Percentiles rank a stretch among this genome's conserved stretches.
These are phyloP conservation scores for Pichia exigua DNA, from an alignment of 805 yeast genomes.

Conservation along the genomic window DNA sequence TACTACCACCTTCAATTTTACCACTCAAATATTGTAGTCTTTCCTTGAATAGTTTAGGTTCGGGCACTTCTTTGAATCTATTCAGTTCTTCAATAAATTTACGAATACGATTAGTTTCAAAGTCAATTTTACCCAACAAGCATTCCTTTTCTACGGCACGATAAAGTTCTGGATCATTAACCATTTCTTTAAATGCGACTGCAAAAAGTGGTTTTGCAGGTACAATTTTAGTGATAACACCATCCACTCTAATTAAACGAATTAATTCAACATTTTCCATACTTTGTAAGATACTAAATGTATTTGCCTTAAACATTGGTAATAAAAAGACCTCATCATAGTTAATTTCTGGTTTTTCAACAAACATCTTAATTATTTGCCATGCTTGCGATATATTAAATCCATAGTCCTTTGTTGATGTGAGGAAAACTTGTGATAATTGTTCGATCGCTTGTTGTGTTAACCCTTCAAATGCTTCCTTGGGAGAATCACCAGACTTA, in stretches of 20 bases:
- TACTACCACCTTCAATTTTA: constrained; percentile 58
- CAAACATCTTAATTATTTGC: constrained; percentile 63
- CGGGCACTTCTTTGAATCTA: constrained; percentile 44
- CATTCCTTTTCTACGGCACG: constrained; percentile 60
- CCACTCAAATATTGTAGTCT: constrained; percentile 60
- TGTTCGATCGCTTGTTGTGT: constrained; percentile 81
- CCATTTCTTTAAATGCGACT: constrained; percentile 69
- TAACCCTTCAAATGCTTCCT: constrained; percentile 71
- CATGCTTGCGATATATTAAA: constrained; percentile 82
- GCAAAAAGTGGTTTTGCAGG: constrained; percentile 82
- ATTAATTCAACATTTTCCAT: constrained; percentile 78
- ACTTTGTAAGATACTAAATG: constrained; percentile 50
- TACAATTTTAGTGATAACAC: constrained; percentile 53
- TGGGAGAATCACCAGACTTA: constrained; percentile 78
- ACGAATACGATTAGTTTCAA: constrained; percentile 55
- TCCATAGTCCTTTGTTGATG: constrained; percentile 30
- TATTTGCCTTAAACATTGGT: constrained; percentile 52
- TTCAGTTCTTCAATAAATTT: constrained; percentile 65
- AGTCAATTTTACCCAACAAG: constrained; percentile 42
- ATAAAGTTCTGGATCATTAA: constrained; percentile 46
- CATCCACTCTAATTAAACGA: constrained; percentile 65
- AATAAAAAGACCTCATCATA: constrained; percentile 46
- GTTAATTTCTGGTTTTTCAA: constrained; percentile 37
- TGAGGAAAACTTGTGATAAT: constrained; percentile 68
- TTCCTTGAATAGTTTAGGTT: constrained; percentile 45